A percentile compares a stretch with the other conserved stretches of the same genome.
Conservation (phyloP, 441 rosid genomes). For the Adansonia madagascariensis region DNA sequence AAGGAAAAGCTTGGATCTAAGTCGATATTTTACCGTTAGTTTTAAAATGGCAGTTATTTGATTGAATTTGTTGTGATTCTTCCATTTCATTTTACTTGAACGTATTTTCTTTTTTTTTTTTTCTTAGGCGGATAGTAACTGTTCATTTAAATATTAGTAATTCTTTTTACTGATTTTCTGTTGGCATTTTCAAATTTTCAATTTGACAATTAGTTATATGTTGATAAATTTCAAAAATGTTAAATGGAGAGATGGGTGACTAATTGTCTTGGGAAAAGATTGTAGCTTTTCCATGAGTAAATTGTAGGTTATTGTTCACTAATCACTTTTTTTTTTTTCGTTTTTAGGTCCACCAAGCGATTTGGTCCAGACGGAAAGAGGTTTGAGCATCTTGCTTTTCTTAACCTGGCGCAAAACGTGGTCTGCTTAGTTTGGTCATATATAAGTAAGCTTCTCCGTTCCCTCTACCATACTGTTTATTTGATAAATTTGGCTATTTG, state of each 20-base stretch:
- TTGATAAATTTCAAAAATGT: not conserved
- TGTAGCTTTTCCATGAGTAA: not conserved
- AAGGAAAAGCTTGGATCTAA: constrained; percentile 12
- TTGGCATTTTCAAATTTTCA: not conserved
- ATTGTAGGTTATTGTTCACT: not conserved
- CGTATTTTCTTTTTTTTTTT: not conserved
- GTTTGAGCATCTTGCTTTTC: constrained; percentile 85
- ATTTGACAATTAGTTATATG: not conserved
- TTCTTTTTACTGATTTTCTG: not conserved
- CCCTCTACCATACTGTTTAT: not conserved
- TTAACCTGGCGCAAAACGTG: constrained; percentile 86
- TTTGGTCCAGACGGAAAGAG: constrained; percentile 84
- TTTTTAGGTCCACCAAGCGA: constrained; percentile 77
- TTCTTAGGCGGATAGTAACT: not conserved
- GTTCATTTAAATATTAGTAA: not conserved
- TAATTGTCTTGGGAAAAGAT: not conserved
- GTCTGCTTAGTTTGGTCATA: constrained; percentile 83
- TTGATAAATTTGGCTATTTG: not conserved
- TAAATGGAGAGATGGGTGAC: not conserved
- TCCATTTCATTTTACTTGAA: not conserved
- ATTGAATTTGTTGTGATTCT: not conserved
- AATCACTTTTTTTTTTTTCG: not conserved
- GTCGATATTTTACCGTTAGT: not conserved
- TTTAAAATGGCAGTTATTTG: not conserved
- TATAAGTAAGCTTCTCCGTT: constrained; percentile 57